These are phyloP conservation scores for Macrolepiota dolichaula DNA, from an alignment of 768 basidiomycete genomes.

Conservation along the genomic window DNA sequence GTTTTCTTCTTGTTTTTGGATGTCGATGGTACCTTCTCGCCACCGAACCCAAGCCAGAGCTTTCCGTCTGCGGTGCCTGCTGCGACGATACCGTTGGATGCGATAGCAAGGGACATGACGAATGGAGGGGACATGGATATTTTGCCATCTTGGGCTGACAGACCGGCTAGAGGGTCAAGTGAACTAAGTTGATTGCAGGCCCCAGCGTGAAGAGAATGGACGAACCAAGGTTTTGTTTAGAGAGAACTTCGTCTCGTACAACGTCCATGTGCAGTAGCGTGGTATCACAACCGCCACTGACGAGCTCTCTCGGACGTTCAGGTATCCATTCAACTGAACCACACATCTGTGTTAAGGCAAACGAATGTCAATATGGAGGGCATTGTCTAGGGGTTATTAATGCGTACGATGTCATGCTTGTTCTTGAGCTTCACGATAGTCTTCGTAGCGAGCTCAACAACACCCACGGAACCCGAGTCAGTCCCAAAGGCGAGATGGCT, in stretches of 20 bases:
- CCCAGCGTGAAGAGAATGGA: neutral
- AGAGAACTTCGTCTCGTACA: constrained; percentile 50
- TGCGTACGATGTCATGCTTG: constrained; percentile 59
- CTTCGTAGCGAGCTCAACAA: constrained; percentile 54
- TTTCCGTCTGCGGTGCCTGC: constrained; percentile 77
- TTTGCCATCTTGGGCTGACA: constrained; percentile 35
- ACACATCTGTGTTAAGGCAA: constrained; percentile 52
- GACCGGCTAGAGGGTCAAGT: constrained; percentile 26
- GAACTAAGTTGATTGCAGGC: neutral
- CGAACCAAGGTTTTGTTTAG: constrained; percentile 58
- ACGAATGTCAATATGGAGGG: neutral
- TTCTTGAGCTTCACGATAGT: constrained; percentile 54
- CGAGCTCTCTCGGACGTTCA: constrained; percentile 62
- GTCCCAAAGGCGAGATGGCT: constrained; percentile 63
- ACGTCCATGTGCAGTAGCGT: constrained; percentile 68
- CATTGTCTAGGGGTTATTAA: neutral
- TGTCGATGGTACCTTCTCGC: constrained; percentile 47
- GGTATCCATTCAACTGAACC: constrained; percentile 70
- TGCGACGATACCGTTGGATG: constrained; percentile 55
- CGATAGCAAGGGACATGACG: constrained; percentile 59
- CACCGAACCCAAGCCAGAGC: constrained; percentile 65
- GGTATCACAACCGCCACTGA: constrained; percentile 78
- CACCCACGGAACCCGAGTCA: constrained; percentile 67
- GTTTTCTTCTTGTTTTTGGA: constrained; percentile 48
- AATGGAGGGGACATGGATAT: constrained; percentile 74